Percentiles rank a stretch among this genome's conserved stretches.
Evolutionary conservation across 805 yeast genomes (phyloP).

Genomic region (Pichia occidentalis): DNA sequence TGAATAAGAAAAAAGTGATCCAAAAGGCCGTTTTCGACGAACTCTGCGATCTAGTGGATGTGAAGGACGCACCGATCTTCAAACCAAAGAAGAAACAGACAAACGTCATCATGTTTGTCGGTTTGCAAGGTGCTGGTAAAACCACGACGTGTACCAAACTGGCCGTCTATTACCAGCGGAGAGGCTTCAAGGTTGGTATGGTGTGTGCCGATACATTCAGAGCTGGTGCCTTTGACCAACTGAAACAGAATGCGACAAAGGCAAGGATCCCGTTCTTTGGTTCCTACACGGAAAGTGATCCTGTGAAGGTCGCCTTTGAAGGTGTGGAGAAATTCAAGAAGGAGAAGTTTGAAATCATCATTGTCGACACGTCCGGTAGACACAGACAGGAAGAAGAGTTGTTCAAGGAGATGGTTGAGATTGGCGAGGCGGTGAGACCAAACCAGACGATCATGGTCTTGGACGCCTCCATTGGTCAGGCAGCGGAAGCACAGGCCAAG

Average conservation of each 20-base stretch:
- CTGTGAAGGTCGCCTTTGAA: slow-evolving; percentile 82
- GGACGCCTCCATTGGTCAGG: slow-evolving; percentile 97
- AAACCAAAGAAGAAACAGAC: slow-evolving; percentile 80
- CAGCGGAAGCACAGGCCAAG: slow-evolving; percentile 89
- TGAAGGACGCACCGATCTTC: slow-evolving; percentile 39
- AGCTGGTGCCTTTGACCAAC: slow-evolving; percentile 99
- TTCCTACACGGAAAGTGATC: slow-evolving; percentile 91
- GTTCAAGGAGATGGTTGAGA: slow-evolving; percentile 92
- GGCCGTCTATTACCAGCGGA: slow-evolving; percentile 87
- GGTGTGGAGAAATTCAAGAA: slow-evolving; percentile 90
- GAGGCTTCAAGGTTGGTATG: slow-evolving; percentile 91
- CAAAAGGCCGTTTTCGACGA: slow-evolving; percentile 96
- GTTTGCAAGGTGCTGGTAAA: slow-evolving; percentile 98
- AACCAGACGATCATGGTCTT: slow-evolving; percentile 95
- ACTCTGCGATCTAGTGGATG: slow-evolving; percentile 78
- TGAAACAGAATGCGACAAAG: slow-evolving; percentile 94
- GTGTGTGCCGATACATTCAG: slow-evolving; percentile 99
- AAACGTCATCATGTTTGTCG: slow-evolving; percentile 93
- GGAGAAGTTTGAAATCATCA: slow-evolving; percentile 87
- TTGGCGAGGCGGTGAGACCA: slow-evolving; percentile 82
- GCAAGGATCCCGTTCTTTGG: slow-evolving; percentile 94
- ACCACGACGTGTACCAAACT: slow-evolving; percentile 96
- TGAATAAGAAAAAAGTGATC: slow-evolving; percentile 68
- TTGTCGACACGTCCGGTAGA: slow-evolving; percentile 97
- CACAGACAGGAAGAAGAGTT: slow-evolving; percentile 91